Evolutionary conservation across 2,329 filamentous ascomycete genomes (phyloP).

Genomic region (Talaromyces amestolkiae): DNA sequence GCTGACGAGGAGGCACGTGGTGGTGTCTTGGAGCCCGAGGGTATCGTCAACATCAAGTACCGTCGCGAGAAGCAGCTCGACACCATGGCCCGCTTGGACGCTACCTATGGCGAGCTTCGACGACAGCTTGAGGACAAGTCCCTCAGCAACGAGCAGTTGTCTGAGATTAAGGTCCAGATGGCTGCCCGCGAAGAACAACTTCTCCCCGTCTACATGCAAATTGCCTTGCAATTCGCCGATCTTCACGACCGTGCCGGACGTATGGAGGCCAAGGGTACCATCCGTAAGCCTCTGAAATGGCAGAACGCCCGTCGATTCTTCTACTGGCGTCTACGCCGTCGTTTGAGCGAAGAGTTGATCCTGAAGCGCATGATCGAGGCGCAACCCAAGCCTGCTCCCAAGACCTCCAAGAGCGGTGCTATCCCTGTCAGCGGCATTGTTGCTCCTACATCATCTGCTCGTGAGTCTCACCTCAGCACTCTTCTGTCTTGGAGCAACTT

Average conservation of each 20-base stretch:
- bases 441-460: conserved; percentile 42
- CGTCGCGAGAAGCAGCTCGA: conserved; percentile 95
- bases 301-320: conserved; percentile 91
- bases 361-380: conserved; percentile 75
- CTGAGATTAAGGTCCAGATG: conserved; percentile 80
- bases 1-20: conserved; percentile 91
- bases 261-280: conserved; percentile 97
- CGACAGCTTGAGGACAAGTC: conserved; percentile 68
- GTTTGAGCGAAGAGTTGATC: conserved; percentile 96
- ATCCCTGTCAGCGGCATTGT: conserved; percentile 40
- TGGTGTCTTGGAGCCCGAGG: conserved; percentile 96
- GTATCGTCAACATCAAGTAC: conserved; percentile 98
- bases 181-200: conserved; percentile 80
- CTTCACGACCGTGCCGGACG: conserved; percentile 94
- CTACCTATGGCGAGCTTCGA: conserved; percentile 77
- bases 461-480: conserved; percentile 67
- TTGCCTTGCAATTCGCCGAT: conserved; percentile 95
- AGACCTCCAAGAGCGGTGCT: conserved; percentile 39
- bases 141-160: conserved; percentile 70
- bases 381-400: conserved; percentile 38
- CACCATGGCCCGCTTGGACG: conserved; percentile 92
- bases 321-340: conserved; percentile 97
- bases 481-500: conserved; percentile 82
- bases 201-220: conserved; percentile 88
- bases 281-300: conserved; percentile 82